Evolutionary conservation across 23 red algal genomes (phyloP).

Genomic region (Gracilaria caudata): DNA sequence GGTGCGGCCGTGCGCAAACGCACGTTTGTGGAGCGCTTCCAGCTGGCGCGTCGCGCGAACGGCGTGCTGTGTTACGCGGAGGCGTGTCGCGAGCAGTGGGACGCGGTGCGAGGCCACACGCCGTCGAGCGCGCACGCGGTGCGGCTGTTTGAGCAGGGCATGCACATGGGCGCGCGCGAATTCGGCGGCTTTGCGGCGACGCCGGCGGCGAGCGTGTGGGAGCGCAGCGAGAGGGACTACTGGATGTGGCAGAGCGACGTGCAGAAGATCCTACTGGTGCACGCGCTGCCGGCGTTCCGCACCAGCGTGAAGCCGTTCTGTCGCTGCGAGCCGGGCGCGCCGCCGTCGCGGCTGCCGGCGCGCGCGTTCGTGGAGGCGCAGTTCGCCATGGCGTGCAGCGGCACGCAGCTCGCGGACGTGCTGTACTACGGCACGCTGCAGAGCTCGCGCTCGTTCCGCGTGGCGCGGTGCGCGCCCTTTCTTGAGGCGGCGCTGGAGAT

Average conservation of each 20-base stretch:
- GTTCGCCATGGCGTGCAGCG: not conserved
- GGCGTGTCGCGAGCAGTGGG: not conserved
- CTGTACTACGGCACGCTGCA: slow-evolving; percentile 8
- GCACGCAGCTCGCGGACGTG: not conserved
- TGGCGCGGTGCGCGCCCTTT: not conserved
- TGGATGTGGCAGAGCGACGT: not conserved
- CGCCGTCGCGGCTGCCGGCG: not conserved
- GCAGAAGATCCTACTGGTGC: not conserved
- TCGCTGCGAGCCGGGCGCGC: not conserved
- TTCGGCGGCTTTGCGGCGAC: not conserved
- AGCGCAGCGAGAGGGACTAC: not conserved
- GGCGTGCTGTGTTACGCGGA: not conserved
- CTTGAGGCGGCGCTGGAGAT: not conserved
- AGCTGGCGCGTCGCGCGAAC: not conserved
- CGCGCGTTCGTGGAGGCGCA: slow-evolving; percentile 38
- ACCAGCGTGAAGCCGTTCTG: not conserved
- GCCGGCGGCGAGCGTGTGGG: not conserved
- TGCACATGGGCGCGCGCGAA: not conserved
- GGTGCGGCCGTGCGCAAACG: no score
- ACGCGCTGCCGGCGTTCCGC: slow-evolving; percentile 14
- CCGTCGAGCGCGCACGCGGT: not conserved
- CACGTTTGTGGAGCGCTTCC: not conserved
- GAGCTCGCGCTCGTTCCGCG: slow-evolving; percentile 5
- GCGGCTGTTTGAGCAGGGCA: not conserved
- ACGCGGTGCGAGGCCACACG: not conserved